Evolutionary conservation across 768 basidiomycete species (phyloP), one percentile per base, ranked within the genome.

Genomic region (Leucogyrophana mollusca): DNA sequence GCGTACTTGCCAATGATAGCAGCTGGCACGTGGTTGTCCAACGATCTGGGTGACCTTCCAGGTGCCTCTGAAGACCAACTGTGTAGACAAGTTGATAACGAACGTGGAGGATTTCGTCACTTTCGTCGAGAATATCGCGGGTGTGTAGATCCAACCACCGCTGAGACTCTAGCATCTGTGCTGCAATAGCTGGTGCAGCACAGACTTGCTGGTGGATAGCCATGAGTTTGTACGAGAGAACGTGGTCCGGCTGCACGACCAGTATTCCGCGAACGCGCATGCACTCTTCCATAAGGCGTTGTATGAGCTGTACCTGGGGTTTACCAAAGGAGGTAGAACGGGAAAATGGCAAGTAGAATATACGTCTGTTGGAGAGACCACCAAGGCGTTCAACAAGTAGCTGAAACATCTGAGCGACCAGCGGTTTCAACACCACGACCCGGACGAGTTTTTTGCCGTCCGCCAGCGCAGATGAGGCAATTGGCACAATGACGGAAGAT

Each of bases 321-420:
- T 24, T 5, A 23, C 51, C 43, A 23, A 68, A 22, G 25, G 56
- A 42, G 6, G 70, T 51, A 5, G 68, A 63, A 11, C 80, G 70
- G 11, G 73, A 74, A 48, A 81, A 78, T 2, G 80, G 80, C 1
- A 80, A 24, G 45, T 65, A 73, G 43, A 74, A 80, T 9, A 82
- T 55, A 1, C 71, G 72, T 9, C 76, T 68, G 48, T 79, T 72
- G 2, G 57, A 49, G 9, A 81, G 69, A 9, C 75, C 72, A 30
- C 69, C 61, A 1, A 82, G 55, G 4, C 72, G 68, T 10, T 70
- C 63, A 2, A 61, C 66, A 3, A 81, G 66, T n/a, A 76, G 50
- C 9, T 72, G 67, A 50, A 81, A 77, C 73, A 76, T 80, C 42
- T 77, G 75, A 1, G 54, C 56, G 0, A 65, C 60, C 24, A 80